These are phyloP conservation scores for Bothriochloa decipiens DNA, from an alignment of 176 grass and related monocot species.

Conservation along the genomic window DNA sequence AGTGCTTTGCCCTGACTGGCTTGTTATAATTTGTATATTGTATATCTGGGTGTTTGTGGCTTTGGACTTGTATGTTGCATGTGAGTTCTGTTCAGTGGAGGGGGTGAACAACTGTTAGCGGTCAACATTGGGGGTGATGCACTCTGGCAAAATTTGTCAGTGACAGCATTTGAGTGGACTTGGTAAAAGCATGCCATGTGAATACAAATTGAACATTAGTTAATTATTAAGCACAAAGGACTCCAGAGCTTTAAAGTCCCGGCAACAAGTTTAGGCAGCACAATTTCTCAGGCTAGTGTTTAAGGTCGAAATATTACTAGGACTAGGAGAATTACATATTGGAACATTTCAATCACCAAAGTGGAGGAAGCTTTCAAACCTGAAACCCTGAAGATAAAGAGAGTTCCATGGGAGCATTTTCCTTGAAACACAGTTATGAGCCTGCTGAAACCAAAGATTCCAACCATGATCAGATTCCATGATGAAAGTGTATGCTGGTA, in stretches of 20 bases:
- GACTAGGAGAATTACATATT: slow-evolving; percentile 2
- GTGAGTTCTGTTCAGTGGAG: no score
- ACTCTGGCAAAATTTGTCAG: slow-evolving; percentile 62
- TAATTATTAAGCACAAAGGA: slow-evolving; percentile 37
- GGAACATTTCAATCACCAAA: slow-evolving; percentile 7
- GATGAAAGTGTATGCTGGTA: slow-evolving; percentile 56
- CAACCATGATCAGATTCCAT: slow-evolving; percentile 42
- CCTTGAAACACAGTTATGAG: not conserved
- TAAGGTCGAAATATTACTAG: not conserved
- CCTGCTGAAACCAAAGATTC: slow-evolving; percentile 42
- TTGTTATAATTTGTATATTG: slow-evolving; percentile 49
- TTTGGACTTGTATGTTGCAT: no score
- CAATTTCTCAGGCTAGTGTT: slow-evolving; percentile 19
- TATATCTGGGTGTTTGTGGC: slow-evolving; percentile 44
- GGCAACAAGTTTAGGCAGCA: slow-evolving; percentile 32
- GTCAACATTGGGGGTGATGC: slow-evolving; percentile 50
- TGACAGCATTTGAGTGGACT: slow-evolving; percentile 48
- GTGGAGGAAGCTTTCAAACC: slow-evolving; percentile 29
- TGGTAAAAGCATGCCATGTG: slow-evolving; percentile 56
- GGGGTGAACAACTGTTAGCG: slow-evolving; percentile 37
- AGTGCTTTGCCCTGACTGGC: slow-evolving; percentile 59
- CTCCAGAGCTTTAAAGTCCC: slow-evolving; percentile 3
- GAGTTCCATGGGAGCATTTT: slow-evolving; percentile 14
- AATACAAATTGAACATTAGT: slow-evolving; percentile 46
- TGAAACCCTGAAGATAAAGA: not conserved